Conservation (phyloP, 75 land plant species). For the Cunninghamia lanceolata region DNA sequence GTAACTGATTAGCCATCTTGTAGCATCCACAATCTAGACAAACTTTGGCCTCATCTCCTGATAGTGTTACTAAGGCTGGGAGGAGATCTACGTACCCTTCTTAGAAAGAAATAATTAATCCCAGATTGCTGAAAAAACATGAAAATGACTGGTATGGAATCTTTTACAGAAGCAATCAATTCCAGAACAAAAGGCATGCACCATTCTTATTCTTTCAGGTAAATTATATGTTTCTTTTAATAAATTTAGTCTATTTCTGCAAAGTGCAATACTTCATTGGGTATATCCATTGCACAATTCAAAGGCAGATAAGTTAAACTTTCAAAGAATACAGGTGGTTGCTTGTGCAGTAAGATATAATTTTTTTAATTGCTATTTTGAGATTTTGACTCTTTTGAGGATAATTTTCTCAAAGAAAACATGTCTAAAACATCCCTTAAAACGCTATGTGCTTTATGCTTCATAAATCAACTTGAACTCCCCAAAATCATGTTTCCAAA, state of each 20-base stretch:
- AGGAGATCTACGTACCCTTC: neutral
- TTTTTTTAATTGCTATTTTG: neutral
- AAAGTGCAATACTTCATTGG: neutral
- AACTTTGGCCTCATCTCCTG: neutral
- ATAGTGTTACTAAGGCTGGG: neutral
- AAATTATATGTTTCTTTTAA: neutral
- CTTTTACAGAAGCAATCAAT: constrained; percentile 1
- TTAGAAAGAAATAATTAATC: neutral
- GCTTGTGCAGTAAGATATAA: neutral
- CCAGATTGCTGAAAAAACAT: neutral
- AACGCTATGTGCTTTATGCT: neutral
- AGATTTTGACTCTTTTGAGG: neutral
- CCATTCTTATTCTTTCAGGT: neutral
- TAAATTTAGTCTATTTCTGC: neutral
- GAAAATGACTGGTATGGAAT: neutral
- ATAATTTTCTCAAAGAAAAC: neutral
- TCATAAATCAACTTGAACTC: neutral
- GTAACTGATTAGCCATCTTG: neutral
- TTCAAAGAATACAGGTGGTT: neutral
- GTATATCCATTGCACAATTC: neutral
- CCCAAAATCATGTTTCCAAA: neutral
- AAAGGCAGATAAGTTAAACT: neutral
- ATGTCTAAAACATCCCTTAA: neutral
- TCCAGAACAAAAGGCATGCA: neutral
- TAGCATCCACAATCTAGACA: constrained; percentile 1